Conservation (phyloP, 345 rosid genomes). For the Brassica nigra region DNA sequence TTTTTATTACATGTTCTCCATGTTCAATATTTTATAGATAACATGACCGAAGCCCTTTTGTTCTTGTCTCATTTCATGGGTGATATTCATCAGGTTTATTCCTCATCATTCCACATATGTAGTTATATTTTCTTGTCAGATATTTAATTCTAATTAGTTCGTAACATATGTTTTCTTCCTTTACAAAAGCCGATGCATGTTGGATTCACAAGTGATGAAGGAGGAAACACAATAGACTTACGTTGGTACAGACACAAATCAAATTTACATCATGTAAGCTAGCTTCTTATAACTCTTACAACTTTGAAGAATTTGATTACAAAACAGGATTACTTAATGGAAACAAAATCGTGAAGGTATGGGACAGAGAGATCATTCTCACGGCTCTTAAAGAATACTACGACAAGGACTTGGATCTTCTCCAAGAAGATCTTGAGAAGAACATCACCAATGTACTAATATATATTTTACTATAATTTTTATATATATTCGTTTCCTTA, state of each 20-base stretch:
- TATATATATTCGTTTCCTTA: neutral
- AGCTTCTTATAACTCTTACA: conserved; percentile 21
- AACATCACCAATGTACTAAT: conserved; percentile 74
- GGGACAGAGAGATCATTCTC: conserved; percentile 92
- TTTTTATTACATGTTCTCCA: neutral
- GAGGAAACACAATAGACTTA: conserved; percentile 81
- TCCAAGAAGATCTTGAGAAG: conserved; percentile 60
- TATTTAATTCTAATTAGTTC: neutral
- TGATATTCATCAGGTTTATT: conserved; percentile 80
- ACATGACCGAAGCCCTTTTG: conserved; percentile 88
- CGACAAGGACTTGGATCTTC: conserved; percentile 70
- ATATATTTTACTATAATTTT: neutral
- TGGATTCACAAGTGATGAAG: conserved; percentile 80
- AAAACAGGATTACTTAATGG: neutral
- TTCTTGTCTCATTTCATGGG: conserved; percentile 96
- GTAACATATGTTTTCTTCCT: neutral
- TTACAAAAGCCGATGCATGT: conserved; percentile 76
- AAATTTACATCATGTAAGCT: conserved; percentile 83
- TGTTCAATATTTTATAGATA: conserved; percentile 51
- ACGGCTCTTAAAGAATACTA: conserved; percentile 74
- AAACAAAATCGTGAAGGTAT: conserved; percentile 51
- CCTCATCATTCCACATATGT: neutral
- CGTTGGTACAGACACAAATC: conserved; percentile 93
- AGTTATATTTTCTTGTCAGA: neutral
- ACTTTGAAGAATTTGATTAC: neutral